Evolutionary conservation across 1,284 basidiomycete genomes (phyloP).

Genomic region (Cutaneotrichosporon sp.): DNA sequence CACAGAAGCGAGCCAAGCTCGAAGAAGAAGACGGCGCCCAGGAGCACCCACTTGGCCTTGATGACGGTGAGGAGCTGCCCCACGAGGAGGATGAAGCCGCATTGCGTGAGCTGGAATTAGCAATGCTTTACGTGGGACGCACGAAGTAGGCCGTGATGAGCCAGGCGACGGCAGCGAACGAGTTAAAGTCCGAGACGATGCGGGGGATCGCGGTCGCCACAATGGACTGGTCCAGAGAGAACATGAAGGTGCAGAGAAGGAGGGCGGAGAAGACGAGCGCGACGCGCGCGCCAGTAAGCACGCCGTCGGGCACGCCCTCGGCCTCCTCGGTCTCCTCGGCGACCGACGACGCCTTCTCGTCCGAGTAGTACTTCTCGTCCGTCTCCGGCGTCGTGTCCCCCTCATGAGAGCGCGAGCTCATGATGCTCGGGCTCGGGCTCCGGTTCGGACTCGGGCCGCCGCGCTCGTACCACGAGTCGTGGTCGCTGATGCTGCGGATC

Average conservation of each 20-base stretch:
- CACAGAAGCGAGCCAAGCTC: constrained; percentile 59
- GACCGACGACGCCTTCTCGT: not conserved
- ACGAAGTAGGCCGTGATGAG: constrained; percentile 57
- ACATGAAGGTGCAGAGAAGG: constrained; percentile 45
- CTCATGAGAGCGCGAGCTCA: not conserved
- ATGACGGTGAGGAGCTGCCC: constrained; percentile 54
- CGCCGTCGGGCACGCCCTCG: constrained; percentile 19
- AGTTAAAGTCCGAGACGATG: constrained; percentile 56
- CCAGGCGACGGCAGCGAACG: constrained; percentile 53
- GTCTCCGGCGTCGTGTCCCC: not conserved
- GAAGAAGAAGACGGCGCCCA: constrained; percentile 56
- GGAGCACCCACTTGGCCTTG: constrained; percentile 56
- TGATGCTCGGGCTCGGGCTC: not conserved
- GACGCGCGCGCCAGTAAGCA: constrained; percentile 34
- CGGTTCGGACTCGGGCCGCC: not conserved
- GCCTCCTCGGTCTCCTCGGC: not conserved
- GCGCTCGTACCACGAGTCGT: constrained; percentile 2
- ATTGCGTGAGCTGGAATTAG: constrained; percentile 41
- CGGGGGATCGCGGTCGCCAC: constrained; percentile 55
- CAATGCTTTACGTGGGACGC: constrained; percentile 30
- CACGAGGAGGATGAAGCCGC: constrained; percentile 53
- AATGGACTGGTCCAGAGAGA: constrained; percentile 44
- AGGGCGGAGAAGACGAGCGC: constrained; percentile 41
- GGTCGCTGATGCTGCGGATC: not conserved
- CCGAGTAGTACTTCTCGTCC: not conserved